Conservation (phyloP, 2,329 filamentous ascomycete genomes). For the Beauveria australis region DNA sequence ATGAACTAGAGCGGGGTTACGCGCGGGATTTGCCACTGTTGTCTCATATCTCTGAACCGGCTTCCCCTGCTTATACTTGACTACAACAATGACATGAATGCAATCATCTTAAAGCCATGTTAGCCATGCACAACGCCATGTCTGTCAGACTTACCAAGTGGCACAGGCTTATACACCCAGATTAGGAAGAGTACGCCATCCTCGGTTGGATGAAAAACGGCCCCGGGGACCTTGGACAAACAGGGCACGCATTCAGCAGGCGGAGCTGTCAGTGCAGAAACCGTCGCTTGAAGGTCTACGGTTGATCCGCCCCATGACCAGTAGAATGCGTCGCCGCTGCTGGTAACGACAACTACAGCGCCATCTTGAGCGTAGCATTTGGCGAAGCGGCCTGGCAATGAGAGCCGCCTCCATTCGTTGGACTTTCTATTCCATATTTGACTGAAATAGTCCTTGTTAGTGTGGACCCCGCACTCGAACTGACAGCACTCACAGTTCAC, state of each 20-base stretch:
- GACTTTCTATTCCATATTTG: constrained; percentile 1
- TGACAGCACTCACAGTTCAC: constrained; percentile 3
- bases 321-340: constrained; percentile 3
- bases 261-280: background rate
- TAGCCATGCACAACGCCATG: background rate
- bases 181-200: background rate
- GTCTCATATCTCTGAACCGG: constrained; percentile 3
- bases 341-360: background rate
- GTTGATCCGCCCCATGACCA: constrained; percentile 5
- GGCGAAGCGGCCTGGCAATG: constrained; percentile 1
- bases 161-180: background rate
- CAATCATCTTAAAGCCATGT: background rate
- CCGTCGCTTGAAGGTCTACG: background rate
- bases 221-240: constrained; percentile 1
- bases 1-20: background rate
- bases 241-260: background rate
- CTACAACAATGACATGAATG: constrained; percentile 5
- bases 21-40: background rate
- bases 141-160: background rate
- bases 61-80: constrained; percentile 2
- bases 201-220: constrained; percentile 1
- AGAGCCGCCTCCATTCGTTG: constrained; percentile 4
- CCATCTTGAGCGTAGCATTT: constrained; percentile 4
- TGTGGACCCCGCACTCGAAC: background rate
- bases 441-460: background rate